A percentile compares a stretch with the other conserved stretches of the same genome.
These are phyloP conservation scores for Penicillium longicatenatum DNA, from an alignment of 495 filamentous ascomycete species.

Conservation along the genomic window DNA sequence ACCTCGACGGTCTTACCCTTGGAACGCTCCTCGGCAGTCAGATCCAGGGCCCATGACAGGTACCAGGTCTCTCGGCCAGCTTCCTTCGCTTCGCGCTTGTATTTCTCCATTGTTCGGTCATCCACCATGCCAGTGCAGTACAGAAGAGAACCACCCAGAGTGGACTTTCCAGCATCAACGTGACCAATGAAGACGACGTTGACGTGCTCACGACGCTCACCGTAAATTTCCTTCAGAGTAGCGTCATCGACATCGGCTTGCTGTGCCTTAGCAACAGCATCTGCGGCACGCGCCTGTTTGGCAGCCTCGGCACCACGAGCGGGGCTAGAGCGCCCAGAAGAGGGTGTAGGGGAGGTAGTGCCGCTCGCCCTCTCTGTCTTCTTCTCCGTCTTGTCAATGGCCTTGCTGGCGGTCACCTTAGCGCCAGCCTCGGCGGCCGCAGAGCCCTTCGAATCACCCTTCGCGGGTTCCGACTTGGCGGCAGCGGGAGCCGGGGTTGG, in stretches of 20 bases:
- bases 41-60: constrained; percentile 93
- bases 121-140: constrained; percentile 98
- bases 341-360: constrained; percentile 73
- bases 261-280: constrained; percentile 86
- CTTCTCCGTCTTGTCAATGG: constrained; percentile 77
- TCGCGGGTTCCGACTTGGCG: constrained; percentile 54
- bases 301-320: constrained; percentile 45
- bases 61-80: constrained; percentile 98
- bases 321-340: constrained; percentile 63
- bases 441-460: constrained; percentile 50
- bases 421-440: constrained; percentile 55
- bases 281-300: constrained; percentile 66
- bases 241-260: constrained; percentile 88
- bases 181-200: constrained; percentile 99
- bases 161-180: constrained; percentile 97
- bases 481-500: constrained; percentile 48
- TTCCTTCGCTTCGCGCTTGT: constrained; percentile 94
- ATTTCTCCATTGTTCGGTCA: constrained; percentile 96
- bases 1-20: constrained; percentile 99
- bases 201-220: constrained; percentile 85
- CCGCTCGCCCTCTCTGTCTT: constrained; percentile 56
- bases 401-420: constrained; percentile 79
- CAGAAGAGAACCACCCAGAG: constrained; percentile 87
- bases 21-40: constrained; percentile 91
- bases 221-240: constrained; percentile 91